Evolutionary conservation across 1,284 basidiomycete species (phyloP), one percentile per base, ranked within the genome.

Genomic region (Singerocomus rubriflavus): DNA sequence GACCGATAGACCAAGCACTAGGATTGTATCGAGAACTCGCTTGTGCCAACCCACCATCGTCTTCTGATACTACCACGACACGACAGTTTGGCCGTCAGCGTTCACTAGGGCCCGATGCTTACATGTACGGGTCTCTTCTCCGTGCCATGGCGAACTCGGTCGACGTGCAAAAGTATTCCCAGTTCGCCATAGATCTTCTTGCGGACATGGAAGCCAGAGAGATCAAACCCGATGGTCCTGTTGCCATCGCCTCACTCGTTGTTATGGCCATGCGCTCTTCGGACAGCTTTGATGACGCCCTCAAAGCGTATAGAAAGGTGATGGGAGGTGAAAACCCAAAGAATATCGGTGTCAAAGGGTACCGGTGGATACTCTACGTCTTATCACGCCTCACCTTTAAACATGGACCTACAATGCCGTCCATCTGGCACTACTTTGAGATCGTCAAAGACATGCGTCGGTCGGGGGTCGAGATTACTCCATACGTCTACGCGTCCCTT

Each of bases 401-500:
- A 32, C 60, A 71, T 25, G 61, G 62, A 35, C 68, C 69, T 52
- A 62, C 60, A 37, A 66, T 79, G 7, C 79, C 85, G 1, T 78
- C 85, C 5, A 74, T 85, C 17, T 75, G 77, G 36, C 74, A 83
- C 40, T 89, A 92, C 62, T 84, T 93, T 65, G 77, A 81, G 46
- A 88, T 98, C 56, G 78, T 96, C 53, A 74, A 77, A 44, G 92
- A 97, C 71, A 95, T 98, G 91, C 84, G 82, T 10, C 66, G 70
- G 3, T 78, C 81, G 0, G 85, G 86, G 12, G 70, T 82, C 54
- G 71, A 74, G 1, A 77, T 88, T 17, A 77, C 80, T 0, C 67
- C 78, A 0, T 68, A 79, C 29, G 80, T 89, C 12, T 92, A 96
- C 66, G 86, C 85, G 14, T 79, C 84, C 46, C 74, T 96, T 45